Percentiles rank a stretch among this genome's conserved stretches.
phyloP scores from a whole-genome alignment of 331 rosid species.

The Pyrus hybrid region DNA sequence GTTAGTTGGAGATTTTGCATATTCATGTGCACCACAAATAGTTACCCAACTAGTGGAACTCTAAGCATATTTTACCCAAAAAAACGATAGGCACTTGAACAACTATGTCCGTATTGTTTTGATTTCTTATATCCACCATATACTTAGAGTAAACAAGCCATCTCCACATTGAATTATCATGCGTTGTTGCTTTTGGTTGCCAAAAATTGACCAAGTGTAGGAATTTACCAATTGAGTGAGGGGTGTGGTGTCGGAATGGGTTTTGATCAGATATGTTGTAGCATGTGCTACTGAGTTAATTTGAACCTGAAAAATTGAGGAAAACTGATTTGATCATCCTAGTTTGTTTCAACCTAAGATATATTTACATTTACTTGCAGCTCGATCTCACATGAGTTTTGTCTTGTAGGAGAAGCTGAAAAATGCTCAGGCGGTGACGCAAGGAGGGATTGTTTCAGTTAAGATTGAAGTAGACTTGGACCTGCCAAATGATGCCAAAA shows the following conservation, averaged over 20 bases:
- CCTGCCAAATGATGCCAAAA: constrained; percentile 1
- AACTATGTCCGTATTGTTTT: neutral
- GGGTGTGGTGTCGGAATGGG: neutral
- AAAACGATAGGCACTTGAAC: neutral
- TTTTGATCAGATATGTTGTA: neutral
- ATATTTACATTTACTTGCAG: neutral
- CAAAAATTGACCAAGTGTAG: neutral
- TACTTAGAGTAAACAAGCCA: neutral
- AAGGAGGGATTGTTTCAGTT: constrained; percentile 6
- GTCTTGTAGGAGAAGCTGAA: constrained; percentile 16
- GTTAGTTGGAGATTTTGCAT: neutral
- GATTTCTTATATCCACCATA: neutral
- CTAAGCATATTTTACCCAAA: neutral
- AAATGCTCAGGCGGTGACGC: neutral
- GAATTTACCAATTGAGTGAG: neutral
- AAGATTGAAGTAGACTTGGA: neutral
- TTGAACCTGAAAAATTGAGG: neutral
- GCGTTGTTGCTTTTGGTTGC: neutral
- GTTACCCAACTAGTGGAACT: neutral
- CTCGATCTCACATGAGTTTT: neutral
- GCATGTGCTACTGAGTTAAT: neutral
- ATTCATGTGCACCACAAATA: neutral
- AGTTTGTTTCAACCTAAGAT: neutral
- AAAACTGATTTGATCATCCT: neutral
- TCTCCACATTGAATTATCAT: neutral